Conservation (phyloP, 176 grass and related monocot genomes). For the Cenchrus fungigraminus region DNA sequence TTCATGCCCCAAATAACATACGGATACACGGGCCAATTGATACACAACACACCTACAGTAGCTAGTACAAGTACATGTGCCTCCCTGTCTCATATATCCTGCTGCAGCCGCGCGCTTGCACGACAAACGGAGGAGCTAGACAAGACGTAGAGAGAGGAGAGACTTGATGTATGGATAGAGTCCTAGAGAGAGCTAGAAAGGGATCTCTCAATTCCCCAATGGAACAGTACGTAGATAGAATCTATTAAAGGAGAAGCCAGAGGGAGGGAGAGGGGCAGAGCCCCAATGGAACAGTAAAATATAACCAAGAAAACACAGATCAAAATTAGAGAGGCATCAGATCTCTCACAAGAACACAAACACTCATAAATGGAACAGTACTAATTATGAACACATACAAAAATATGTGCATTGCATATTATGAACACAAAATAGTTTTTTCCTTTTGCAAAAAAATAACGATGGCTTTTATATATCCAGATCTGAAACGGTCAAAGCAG, state of each 20-base stretch:
- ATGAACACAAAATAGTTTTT: neutral
- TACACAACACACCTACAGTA: neutral
- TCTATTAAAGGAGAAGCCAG: neutral
- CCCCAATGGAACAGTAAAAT: slow-evolving; percentile 53
- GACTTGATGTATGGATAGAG: neutral
- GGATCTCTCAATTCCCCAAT: slow-evolving; percentile 23
- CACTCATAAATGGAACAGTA: neutral
- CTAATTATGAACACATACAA: neutral
- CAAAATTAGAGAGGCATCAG: neutral
- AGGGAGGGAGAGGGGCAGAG: no score
- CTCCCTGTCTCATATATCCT: neutral
- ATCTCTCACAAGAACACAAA: neutral
- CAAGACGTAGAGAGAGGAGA: slow-evolving; percentile 39
- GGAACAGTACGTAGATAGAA: slow-evolving; percentile 44
- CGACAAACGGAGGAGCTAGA: slow-evolving; percentile 21
- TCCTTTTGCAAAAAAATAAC: neutral
- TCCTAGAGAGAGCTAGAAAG: neutral
- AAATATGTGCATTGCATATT: neutral
- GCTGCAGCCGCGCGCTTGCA: slow-evolving; percentile 14
- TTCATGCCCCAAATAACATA: neutral
- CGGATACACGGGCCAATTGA: slow-evolving; percentile 44
- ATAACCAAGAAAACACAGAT: neutral
- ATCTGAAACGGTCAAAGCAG: slow-evolving; percentile 17
- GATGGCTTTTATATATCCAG: neutral
- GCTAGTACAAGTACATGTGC: neutral